These are phyloP conservation scores for Pythium insidiosum DNA, from an alignment of 352 stramenopile species.

Conservation along the genomic window DNA sequence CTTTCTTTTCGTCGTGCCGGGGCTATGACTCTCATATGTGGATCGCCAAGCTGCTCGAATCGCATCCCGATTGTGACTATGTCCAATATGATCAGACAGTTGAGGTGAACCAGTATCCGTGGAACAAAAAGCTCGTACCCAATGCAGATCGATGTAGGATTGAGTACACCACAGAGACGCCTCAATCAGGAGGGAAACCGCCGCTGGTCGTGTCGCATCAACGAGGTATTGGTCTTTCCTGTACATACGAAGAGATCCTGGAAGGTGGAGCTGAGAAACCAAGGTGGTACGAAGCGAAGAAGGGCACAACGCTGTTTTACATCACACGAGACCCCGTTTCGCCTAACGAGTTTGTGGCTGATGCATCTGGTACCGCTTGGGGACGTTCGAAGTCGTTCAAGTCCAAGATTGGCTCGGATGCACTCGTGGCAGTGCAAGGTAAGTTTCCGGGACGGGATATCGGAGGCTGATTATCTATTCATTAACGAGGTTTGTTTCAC, in stretches of 20 bases:
- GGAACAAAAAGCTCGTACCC: slow-evolving; percentile 73
- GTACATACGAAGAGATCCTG: slow-evolving; percentile 85
- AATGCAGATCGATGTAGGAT: slow-evolving; percentile 79
- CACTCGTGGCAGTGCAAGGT: slow-evolving; percentile 72
- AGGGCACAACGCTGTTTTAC: slow-evolving; percentile 84
- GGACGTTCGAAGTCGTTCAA: slow-evolving; percentile 44
- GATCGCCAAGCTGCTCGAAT: slow-evolving; percentile 91
- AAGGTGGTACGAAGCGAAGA: slow-evolving; percentile 84
- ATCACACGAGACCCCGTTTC: slow-evolving; percentile 70
- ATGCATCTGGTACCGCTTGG: slow-evolving; percentile 27
- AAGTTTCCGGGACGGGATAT: background rate
- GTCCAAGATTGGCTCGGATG: slow-evolving; percentile 46
- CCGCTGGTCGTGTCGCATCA: slow-evolving; percentile 14
- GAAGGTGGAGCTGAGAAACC: slow-evolving; percentile 64
- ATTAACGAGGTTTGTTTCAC: slow-evolving; percentile 3
- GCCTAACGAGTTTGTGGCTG: slow-evolving; percentile 46
- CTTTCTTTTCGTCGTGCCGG: slow-evolving; percentile 94
- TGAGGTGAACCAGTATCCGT: slow-evolving; percentile 89
- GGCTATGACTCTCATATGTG: slow-evolving; percentile 93
- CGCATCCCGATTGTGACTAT: slow-evolving; percentile 89
- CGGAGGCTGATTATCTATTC: background rate
- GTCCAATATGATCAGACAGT: slow-evolving; percentile 86
- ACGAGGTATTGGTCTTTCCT: slow-evolving; percentile 84
- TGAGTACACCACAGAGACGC: slow-evolving; percentile 30
- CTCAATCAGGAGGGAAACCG: slow-evolving; percentile 2